Conservation (phyloP, 345 rosid species). For the Zanthoxylum bungeanum region DNA sequence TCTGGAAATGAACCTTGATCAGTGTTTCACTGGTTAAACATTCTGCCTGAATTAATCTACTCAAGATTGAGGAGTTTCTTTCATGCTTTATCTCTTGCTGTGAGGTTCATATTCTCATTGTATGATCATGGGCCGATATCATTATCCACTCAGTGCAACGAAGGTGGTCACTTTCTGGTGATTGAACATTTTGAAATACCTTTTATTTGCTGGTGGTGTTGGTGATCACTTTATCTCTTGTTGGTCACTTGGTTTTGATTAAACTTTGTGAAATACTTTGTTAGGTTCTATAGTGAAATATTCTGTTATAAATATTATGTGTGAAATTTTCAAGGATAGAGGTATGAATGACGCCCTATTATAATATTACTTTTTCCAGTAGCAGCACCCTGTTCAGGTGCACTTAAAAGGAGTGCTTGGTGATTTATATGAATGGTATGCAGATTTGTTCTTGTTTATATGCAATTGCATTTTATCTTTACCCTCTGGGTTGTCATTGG, state of each 20-base stretch:
- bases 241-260: too few relatives aligned
- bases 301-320: too few relatives aligned
- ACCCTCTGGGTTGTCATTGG: neutral
- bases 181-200: neutral
- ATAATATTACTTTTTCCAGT: neutral
- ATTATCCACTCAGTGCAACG: neutral
- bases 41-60: neutral
- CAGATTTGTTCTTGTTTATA: neutral
- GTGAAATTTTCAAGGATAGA: neutral
- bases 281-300: too few relatives aligned
- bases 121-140: neutral
- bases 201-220: neutral
- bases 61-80: neutral
- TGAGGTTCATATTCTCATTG: neutral
- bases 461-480: neutral
- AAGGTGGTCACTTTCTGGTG: neutral
- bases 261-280: too few relatives aligned
- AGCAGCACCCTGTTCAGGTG: neutral
- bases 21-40: neutral
- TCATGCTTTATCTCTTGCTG: neutral
- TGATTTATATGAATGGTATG: neutral
- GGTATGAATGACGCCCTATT: neutral
- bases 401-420: neutral
- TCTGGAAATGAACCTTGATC: neutral
- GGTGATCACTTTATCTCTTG: too few relatives aligned